phyloP scores from a whole-genome alignment of 495 filamentous ascomycete species.

The Annulohypoxylon bovei region DNA sequence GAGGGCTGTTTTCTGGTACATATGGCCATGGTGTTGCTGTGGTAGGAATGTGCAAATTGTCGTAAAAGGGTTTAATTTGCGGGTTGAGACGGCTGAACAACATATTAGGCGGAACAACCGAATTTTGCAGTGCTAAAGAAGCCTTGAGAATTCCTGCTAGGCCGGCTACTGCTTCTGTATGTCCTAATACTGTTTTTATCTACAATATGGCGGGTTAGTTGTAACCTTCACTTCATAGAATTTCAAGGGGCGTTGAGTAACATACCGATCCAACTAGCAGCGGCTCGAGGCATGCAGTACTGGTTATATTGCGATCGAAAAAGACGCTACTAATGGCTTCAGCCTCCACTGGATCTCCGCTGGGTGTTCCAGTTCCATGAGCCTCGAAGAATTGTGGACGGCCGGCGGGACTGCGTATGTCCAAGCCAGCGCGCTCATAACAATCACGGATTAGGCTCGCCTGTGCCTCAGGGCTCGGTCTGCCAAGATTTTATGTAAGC shows the following conservation, averaged over 20 bases:
- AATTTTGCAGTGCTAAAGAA: slow-evolving; percentile 55
- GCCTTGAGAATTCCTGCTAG: slow-evolving; percentile 63
- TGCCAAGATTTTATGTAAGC: background rate
- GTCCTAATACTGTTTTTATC: slow-evolving; percentile 57
- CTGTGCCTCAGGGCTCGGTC: slow-evolving; percentile 62
- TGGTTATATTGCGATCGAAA: slow-evolving; percentile 12
- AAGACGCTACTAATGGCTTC: slow-evolving; percentile 55
- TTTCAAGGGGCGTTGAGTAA: background rate
- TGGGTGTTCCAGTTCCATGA: slow-evolving; percentile 65
- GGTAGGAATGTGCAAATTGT: slow-evolving; percentile 46
- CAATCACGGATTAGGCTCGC: slow-evolving; percentile 58
- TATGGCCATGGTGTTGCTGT: slow-evolving; percentile 45
- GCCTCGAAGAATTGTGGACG: slow-evolving; percentile 59
- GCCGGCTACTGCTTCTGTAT: slow-evolving; percentile 62
- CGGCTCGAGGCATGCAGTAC: background rate
- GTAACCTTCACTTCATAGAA: background rate
- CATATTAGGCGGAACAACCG: slow-evolving; percentile 53
- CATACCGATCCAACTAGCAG: background rate
- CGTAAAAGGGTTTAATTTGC: slow-evolving; percentile 39
- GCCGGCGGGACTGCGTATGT: slow-evolving; percentile 50
- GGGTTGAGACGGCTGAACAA: slow-evolving; percentile 59
- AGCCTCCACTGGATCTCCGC: slow-evolving; percentile 58
- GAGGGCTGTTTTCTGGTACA: background rate
- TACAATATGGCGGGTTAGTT: background rate
- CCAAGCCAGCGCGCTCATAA: slow-evolving; percentile 60